phyloP scores from a whole-genome alignment of 1,284 basidiomycete genomes.

The Acaromyces ingoldii region DNA sequence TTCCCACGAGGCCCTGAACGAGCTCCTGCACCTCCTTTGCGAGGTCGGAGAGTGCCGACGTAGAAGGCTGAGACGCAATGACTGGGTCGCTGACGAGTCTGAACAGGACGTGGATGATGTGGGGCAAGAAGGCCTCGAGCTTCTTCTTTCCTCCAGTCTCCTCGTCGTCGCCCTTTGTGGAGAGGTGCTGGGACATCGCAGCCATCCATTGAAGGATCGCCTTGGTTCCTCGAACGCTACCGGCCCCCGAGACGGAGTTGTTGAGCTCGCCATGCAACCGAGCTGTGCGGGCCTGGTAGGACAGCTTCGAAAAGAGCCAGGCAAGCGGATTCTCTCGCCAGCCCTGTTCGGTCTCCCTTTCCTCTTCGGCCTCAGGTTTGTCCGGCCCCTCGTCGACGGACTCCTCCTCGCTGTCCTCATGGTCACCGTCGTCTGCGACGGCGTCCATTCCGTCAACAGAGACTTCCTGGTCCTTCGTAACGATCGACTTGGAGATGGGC shows the following conservation, averaged over 20 bases:
- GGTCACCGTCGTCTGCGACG: conserved; percentile 11
- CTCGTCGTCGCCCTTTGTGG: conserved; percentile 26
- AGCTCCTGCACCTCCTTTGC: conserved; percentile 82
- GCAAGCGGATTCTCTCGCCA: conserved; percentile 62
- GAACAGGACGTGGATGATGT: conserved; percentile 80
- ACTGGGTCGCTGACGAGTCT: conserved; percentile 68
- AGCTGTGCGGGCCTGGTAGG: conserved; percentile 6
- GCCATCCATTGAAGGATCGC: conserved; percentile 66
- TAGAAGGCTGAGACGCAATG: background rate
- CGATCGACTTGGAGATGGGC: conserved; percentile 14
- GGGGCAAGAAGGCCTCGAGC: conserved; percentile 68
- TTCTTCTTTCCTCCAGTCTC: background rate
- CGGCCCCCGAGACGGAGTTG: no score
- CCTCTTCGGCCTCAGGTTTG: conserved; percentile 36
- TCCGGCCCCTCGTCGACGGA: conserved; percentile 19
- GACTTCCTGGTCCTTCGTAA: background rate
- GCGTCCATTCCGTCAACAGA: conserved; percentile 4
- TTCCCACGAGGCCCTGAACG: conserved; percentile 77
- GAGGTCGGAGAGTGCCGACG: conserved; percentile 70
- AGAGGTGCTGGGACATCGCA: conserved; percentile 73
- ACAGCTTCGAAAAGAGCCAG: conserved; percentile 60
- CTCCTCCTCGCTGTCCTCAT: conserved; percentile 33
- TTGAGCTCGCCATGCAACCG: no score
- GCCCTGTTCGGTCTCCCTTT: conserved; percentile 14
- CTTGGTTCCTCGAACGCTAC: no score